Evolutionary conservation across 306 rosid species (phyloP).

Genomic region (Vicia faba): DNA sequence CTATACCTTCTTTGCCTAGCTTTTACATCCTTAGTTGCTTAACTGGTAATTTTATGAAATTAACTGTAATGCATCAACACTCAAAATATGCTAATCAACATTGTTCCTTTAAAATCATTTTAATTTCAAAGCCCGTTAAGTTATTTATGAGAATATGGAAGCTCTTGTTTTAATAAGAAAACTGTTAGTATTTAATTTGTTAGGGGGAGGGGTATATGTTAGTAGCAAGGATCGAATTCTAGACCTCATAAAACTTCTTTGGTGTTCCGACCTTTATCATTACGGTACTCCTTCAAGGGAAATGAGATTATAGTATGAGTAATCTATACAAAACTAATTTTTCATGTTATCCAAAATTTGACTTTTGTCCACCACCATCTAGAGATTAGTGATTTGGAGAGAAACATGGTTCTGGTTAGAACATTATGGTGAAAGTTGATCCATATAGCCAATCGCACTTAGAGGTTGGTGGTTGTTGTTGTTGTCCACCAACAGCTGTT

Average conservation of each 20-base stretch:
- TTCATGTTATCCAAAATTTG: too few species aligned
- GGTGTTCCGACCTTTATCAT: not conserved
- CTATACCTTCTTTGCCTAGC: not conserved
- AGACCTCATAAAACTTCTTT: not conserved
- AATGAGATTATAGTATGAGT: not conserved
- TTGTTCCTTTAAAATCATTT: slow-evolving; percentile 18
- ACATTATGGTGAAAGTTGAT: too few species aligned
- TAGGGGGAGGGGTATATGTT: not conserved
- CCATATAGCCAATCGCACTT: too few species aligned
- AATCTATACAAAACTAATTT: not conserved
- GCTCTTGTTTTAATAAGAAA: not conserved
- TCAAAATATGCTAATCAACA: slow-evolving; percentile 1
- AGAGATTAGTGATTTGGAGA: too few species aligned
- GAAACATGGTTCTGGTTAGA: too few species aligned
- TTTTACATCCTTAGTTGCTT: not conserved
- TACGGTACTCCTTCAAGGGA: not conserved
- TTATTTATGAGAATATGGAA: not conserved
- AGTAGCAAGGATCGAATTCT: not conserved
- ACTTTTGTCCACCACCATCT: too few species aligned
- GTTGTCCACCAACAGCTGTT: not conserved
- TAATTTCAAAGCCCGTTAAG: not conserved
- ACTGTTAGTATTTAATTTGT: not conserved
- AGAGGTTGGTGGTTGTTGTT: too few species aligned
- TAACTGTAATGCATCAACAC: not conserved
- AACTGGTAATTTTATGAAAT: not conserved